Percentiles rank a stretch among this genome's conserved stretches.
phyloP scores from a whole-genome alignment of 2,329 filamentous ascomycete genomes.

The Botryotinia convoluta region DNA sequence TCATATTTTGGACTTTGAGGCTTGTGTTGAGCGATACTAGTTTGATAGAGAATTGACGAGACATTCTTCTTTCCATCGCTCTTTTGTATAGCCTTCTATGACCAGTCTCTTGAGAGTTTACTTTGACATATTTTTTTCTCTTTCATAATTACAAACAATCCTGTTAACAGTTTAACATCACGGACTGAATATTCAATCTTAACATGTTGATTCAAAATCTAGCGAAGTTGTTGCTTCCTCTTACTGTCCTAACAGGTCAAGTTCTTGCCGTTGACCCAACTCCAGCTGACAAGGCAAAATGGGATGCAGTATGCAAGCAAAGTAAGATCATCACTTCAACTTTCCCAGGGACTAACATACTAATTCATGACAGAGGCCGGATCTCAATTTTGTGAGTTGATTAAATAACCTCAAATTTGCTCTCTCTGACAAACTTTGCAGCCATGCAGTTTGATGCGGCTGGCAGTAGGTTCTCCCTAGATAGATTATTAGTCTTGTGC shows the following conservation, averaged over 20 bases:
- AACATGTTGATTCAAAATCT: not conserved
- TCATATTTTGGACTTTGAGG: not conserved
- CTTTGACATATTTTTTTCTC: not conserved
- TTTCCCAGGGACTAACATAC: not conserved
- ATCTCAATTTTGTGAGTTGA: constrained; percentile 9
- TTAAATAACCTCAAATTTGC: not conserved
- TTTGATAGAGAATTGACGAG: not conserved
- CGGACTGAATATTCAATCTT: not conserved
- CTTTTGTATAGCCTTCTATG: constrained; percentile 4
- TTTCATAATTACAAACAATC: not conserved
- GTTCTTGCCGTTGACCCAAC: constrained; percentile 10
- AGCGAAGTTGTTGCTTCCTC: not conserved
- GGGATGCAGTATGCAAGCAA: constrained; percentile 10
- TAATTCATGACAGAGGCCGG: not conserved
- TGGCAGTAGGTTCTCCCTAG: not conserved
- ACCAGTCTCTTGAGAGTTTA: constrained; percentile 1
- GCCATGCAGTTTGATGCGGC: constrained; percentile 4
- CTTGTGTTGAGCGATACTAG: not conserved
- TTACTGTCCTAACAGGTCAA: not conserved
- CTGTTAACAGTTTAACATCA: not conserved
- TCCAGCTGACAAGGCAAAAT: constrained; percentile 10
- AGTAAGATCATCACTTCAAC: not conserved
- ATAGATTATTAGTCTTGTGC: not conserved
- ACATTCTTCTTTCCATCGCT: not conserved
- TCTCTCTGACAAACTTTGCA: not conserved